phyloP scores from a whole-genome alignment of 2,329 filamentous ascomycete genomes.

The Ambrosiella beaveri region DNA sequence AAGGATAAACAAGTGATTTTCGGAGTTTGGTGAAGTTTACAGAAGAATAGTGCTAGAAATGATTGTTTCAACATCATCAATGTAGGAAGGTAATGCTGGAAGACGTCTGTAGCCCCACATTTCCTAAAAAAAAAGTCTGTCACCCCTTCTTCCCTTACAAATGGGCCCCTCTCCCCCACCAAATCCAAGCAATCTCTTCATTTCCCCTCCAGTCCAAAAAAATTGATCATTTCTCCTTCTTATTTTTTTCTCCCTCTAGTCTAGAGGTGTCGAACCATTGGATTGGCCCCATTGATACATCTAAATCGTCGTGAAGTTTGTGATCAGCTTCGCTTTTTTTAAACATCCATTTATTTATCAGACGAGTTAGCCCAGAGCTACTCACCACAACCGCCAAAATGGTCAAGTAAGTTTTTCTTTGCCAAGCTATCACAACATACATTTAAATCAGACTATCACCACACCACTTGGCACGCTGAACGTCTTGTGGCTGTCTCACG shows the following conservation, averaged over 20 bases:
- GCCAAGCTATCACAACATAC: background rate
- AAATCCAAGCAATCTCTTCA: slow-evolving; percentile 7
- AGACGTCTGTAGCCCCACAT: background rate
- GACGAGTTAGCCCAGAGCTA: slow-evolving; percentile 10
- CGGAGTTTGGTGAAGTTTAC: too few species aligned
- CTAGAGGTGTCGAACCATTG: slow-evolving; percentile 12
- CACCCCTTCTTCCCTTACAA: slow-evolving; percentile 10
- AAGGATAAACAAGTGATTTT: too few species aligned
- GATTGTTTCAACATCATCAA: too few species aligned
- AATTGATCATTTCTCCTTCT: slow-evolving; percentile 9
- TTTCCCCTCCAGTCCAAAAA: slow-evolving; percentile 6
- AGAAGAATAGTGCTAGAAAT: too few species aligned
- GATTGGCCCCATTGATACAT: slow-evolving; percentile 11
- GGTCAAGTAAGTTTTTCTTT: slow-evolving; percentile 74
- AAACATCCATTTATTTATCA: slow-evolving; percentile 18
- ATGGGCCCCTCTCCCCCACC: slow-evolving; percentile 10
- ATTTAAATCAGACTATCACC: background rate
- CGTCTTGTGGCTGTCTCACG: background rate
- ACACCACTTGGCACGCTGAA: background rate
- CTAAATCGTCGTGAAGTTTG: slow-evolving; percentile 15
- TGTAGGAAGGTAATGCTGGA: background rate
- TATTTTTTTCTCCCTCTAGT: slow-evolving; percentile 6
- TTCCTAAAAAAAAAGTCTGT: slow-evolving; percentile 13
- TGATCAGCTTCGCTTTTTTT: slow-evolving; percentile 28
- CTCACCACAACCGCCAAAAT: slow-evolving; percentile 73